phyloP scores from a whole-genome alignment of 495 filamentous ascomycete species.

The Trichoderma asperelloides region DNA sequence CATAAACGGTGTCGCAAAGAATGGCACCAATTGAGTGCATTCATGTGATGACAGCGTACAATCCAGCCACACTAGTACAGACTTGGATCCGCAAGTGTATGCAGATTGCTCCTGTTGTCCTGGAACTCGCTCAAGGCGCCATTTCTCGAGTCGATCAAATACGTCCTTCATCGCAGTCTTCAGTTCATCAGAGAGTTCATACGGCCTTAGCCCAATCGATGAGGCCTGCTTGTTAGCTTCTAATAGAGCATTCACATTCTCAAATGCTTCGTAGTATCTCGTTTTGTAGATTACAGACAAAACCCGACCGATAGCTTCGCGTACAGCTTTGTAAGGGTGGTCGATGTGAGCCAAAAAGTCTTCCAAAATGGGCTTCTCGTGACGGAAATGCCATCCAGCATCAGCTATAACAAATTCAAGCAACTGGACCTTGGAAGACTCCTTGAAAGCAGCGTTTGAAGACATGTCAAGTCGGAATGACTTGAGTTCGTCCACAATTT shows the following conservation, averaged over 20 bases:
- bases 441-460: constrained; percentile 97
- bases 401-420: constrained; percentile 82
- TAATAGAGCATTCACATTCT: constrained; percentile 63
- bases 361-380: constrained; percentile 77
- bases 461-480: constrained; percentile 86
- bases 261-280: constrained; percentile 86
- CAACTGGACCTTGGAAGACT: constrained; percentile 90
- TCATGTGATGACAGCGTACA: constrained; percentile 83
- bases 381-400: constrained; percentile 91
- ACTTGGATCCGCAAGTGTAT: constrained; percentile 95
- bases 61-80: constrained; percentile 91
- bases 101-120: constrained; percentile 89
- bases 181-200: constrained; percentile 68
- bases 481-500: constrained; percentile 74
- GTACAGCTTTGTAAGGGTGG: constrained; percentile 94
- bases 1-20: constrained; percentile 85
- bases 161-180: constrained; percentile 60
- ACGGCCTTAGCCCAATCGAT: constrained; percentile 78
- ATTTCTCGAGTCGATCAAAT: constrained; percentile 74
- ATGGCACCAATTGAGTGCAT: constrained; percentile 81
- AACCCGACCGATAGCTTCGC: constrained; percentile 87
- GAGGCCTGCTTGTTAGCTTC: constrained; percentile 68
- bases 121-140: constrained; percentile 74
- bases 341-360: constrained; percentile 88
- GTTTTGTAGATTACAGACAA: constrained; percentile 81